Base-by-base conservation (phyloP, 768 basidiomycete genomes). In the Tulasnella sp. region DNA sequence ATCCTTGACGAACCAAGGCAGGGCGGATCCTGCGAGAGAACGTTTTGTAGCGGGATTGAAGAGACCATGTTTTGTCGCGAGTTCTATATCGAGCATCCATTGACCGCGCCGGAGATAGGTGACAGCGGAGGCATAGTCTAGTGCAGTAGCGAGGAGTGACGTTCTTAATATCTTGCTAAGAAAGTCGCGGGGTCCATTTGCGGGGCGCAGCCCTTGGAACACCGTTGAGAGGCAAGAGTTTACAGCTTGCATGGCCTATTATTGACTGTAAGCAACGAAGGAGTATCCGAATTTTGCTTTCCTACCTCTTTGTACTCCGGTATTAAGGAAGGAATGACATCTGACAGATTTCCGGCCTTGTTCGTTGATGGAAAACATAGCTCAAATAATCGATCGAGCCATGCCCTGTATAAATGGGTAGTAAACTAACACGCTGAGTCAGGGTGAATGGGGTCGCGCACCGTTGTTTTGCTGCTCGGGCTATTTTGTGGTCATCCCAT, bases 271-370 rank as follows among this genome's bases (percentile, higher is more conserved):
- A 48, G 46, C 20, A 48, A 20, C 46, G 46, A 72, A 41, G 44
- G 31, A 18, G 50, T 41, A n/a, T 50, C 9, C 34, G 12, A 54
- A 22, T 3, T n/a, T 24, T 22, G 34, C n/a, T 3, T 22, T n/a
- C 31, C 50, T 77, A 77, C 76, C 41, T 50, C 11, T 12, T 77
- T 58, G 44, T 46, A 77, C n/a, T 77, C n/a, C 6, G 76, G 76
- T 34, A 77, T 77, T 11, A 50, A 42, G 7, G 40, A 42, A 31
- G 76, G 44, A 34, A 31, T 22, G 48, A 77, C 37, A 50, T 77
- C 31, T 34, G 76, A 34, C 24, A 75, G 9, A 50, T 77, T 46
- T 14, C 76, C 42, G 24, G 44, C 34, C 16, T 40, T 77, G 20
- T 34, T n/a, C 7, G 44, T 50, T 58, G 46, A 20, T 9, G 76